These are phyloP conservation scores for Agarophyton chilense DNA, from an alignment of 23 red algal genomes.

Conservation along the genomic window DNA sequence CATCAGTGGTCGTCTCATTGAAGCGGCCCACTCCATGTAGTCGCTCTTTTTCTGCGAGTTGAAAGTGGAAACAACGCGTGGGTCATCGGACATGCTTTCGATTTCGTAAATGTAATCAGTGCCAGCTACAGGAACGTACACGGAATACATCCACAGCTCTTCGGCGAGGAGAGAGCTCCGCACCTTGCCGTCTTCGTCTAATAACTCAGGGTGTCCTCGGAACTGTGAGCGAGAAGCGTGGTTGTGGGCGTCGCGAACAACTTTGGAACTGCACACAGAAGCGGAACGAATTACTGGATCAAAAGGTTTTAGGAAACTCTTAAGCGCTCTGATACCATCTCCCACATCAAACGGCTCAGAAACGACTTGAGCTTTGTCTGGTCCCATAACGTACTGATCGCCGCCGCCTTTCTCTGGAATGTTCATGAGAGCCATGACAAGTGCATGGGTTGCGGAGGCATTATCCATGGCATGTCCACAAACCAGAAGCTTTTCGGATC, in stretches of 20 bases:
- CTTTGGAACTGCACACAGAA: conserved; percentile 51
- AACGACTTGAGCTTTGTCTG: not conserved
- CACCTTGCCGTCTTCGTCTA: conserved; percentile 51
- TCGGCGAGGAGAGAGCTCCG: conserved; percentile 34
- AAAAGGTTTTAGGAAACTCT: conserved; percentile 41
- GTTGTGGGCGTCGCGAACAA: conserved; percentile 64
- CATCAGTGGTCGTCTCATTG: conserved; percentile 10
- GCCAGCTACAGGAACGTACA: conserved; percentile 33
- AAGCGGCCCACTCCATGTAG: not conserved
- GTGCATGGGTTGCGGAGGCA: conserved; percentile 50
- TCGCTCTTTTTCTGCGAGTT: not conserved
- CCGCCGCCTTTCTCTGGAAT: not conserved
- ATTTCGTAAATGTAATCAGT: conserved; percentile 29
- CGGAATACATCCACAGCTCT: conserved; percentile 71
- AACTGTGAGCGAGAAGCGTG: conserved; percentile 36
- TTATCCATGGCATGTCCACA: conserved; percentile 58
- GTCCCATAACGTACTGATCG: not conserved
- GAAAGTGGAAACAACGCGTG: not conserved
- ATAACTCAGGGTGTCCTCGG: conserved; percentile 36
- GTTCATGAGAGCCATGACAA: conserved; percentile 51
- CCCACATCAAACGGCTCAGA: conserved; percentile 24
- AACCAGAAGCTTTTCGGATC: conserved; percentile 21
- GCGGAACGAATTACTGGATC: conserved; percentile 51
- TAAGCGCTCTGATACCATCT: conserved; percentile 32
- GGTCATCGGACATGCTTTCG: conserved; percentile 31